Evolutionary conservation across 257 asterid species (phyloP), one percentile per base, ranked within the genome.

Genomic region (Nicotiana obtusifolia): DNA sequence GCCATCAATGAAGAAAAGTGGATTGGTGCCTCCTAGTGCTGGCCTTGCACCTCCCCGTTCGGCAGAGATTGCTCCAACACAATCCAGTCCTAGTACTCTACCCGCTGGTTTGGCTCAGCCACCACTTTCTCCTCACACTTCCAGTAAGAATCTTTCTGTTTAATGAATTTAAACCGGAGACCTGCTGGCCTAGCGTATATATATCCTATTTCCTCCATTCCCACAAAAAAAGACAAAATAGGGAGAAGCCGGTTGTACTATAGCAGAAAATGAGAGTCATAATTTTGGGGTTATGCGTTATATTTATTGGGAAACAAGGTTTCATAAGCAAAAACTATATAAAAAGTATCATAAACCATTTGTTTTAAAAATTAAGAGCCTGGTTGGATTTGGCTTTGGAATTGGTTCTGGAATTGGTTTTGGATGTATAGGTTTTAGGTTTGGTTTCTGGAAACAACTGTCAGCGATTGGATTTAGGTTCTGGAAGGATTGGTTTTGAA

Each of bases 81-180:
- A 92, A 82, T 82, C 93, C 66, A 89, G 87, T 68, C 89, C 93
- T 82, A 81, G 85, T 86, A 83, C 88, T 56, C 56, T 89, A 78
- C 97, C 99, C 20, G n/a, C 93, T 64, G 93, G 90, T 80, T 87
- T 95, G 82, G 89, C 95, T 86, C 97, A 95, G 86, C 98, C 98
- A 7, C 99, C 99, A 37, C 84, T 95, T 81, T 91, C 99, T 76
- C 95, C 97, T 81, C 88, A 89, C 83, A 66, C 89, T 85, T 92
- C 98, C 15, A 84, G 99, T 93, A 91, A 87, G 94, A 81, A 49
- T 64, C 80, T 82, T 80, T 60, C 56, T 57, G 47, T 5, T 28
- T 16, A 31, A 20, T 30, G 54, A 53, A 49, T 31, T 78, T 35
- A 3, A 24, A 59, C 68, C 0, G 15, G 30, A 31, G 60, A 62